These are phyloP conservation scores for Otatea glauca DNA, from an alignment of 176 grass and related monocot genomes.

Conservation along the genomic window DNA sequence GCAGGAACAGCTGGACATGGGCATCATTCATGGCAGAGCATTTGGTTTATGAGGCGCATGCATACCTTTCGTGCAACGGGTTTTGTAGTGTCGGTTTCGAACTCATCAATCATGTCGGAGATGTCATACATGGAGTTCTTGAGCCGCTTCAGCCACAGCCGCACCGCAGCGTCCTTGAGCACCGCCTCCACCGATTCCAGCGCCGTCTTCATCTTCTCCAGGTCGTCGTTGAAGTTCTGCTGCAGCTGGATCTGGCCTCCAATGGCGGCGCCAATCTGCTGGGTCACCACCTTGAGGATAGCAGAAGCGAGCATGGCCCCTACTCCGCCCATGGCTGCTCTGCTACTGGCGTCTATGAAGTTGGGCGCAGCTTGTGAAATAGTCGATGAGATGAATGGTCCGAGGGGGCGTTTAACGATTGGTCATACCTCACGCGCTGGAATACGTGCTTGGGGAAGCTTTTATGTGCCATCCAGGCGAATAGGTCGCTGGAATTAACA, in stretches of 20 bases:
- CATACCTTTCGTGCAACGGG: no score
- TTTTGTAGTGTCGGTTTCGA: not conserved
- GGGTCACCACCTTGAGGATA: not conserved
- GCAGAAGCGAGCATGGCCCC: conserved; percentile 16
- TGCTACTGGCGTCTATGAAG: no score
- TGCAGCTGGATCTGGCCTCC: not conserved
- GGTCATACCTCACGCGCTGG: no score
- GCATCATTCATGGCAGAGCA: not conserved
- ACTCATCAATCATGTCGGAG: not conserved
- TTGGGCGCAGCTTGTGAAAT: no score
- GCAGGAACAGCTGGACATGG: no score
- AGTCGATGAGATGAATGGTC: no score
- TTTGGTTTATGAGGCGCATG: not conserved
- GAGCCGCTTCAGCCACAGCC: not conserved
- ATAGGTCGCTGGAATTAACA: no score
- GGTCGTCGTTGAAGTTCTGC: not conserved
- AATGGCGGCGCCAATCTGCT: not conserved
- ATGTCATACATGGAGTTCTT: not conserved
- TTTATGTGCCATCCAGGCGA: no score
- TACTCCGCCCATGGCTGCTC: not conserved
- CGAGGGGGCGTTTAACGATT: no score
- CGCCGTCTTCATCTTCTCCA: not conserved
- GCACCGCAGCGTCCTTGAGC: not conserved
- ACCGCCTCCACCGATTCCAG: not conserved
- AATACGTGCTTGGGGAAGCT: no score